These are phyloP conservation scores for Plantago major DNA, from an alignment of 257 asterid species.

Conservation along the genomic window DNA sequence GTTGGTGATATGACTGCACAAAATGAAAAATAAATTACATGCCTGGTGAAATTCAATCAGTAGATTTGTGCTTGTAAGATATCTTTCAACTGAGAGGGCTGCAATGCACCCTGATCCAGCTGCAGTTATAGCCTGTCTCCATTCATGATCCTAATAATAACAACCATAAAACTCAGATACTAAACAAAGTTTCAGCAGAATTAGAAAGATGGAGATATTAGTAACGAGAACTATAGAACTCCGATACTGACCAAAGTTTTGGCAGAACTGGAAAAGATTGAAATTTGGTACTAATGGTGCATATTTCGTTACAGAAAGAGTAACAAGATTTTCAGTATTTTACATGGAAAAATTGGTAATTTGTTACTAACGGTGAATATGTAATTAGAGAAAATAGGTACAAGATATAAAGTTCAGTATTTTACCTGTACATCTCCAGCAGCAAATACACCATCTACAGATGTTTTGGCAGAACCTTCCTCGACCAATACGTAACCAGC, in stretches of 20 bases:
- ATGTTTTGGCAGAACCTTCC: constrained; percentile 72
- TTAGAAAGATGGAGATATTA: too few species aligned
- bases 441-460: constrained; percentile 93
- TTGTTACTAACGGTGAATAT: background rate
- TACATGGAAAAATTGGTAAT: too few species aligned
- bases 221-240: too few species aligned
- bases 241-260: too few species aligned
- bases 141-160: constrained; percentile 91
- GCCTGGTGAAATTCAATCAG: constrained; percentile 98
- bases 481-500: constrained; percentile 80
- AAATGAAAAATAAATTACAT: constrained; percentile 16
- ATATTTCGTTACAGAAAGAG: too few species aligned
- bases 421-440: constrained; percentile 99
- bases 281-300: too few species aligned
- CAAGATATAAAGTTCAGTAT: background rate
- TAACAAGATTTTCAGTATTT: too few species aligned
- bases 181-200: background rate
- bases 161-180: constrained; percentile 12
- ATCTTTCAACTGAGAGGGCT: constrained; percentile 95
- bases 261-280: too few species aligned
- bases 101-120: constrained; percentile 99
- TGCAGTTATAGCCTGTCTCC: constrained; percentile 99
- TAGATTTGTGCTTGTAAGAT: constrained; percentile 71
- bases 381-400: background rate
- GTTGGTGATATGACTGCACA: too few species aligned